phyloP scores from a whole-genome alignment of 805 yeast species.

The Wickerhamomyces ciferrii region DNA sequence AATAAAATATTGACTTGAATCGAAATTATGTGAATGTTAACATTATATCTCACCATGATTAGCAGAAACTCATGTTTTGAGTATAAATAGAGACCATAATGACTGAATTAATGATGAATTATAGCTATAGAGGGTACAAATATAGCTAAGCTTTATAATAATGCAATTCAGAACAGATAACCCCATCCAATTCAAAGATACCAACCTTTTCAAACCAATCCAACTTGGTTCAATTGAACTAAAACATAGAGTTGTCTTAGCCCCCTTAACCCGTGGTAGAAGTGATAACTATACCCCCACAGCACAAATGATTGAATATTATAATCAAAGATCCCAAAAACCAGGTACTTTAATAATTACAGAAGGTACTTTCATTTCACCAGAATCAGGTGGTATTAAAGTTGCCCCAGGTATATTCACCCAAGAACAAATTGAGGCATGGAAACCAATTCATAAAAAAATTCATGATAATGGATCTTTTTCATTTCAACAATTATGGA shows the following conservation, averaged over 20 bases:
- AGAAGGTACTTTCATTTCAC: conserved; percentile 49
- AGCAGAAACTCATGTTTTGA: no score
- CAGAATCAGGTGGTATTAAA: conserved; percentile 34
- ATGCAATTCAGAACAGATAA: no score
- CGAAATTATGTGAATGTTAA: no score
- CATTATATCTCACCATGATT: no score
- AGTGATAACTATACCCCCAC: conserved; percentile 2
- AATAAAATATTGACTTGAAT: no score
- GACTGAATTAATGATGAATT: no score
- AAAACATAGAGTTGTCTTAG: conserved; percentile 31
- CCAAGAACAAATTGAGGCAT: conserved; percentile 38
- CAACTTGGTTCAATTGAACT: conserved; percentile 34
- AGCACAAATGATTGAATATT: conserved; percentile 28
- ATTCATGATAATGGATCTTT: conserved; percentile 44
- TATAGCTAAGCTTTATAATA: no score
- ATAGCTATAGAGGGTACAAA: no score
- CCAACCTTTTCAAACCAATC: conserved; percentile 38
- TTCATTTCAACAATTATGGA: conserved; percentile 46
- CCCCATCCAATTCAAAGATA: conserved; percentile 13
- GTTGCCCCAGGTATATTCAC: conserved; percentile 45
- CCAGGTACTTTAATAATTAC: conserved; percentile 55
- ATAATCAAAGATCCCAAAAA: conserved; percentile 43
- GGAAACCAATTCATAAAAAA: conserved; percentile 41
- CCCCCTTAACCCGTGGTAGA: conserved; percentile 35
- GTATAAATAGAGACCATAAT: no score